phyloP scores from a whole-genome alignment of 2,329 filamentous ascomycete genomes.

The Mycosphaerella arachidis region DNA sequence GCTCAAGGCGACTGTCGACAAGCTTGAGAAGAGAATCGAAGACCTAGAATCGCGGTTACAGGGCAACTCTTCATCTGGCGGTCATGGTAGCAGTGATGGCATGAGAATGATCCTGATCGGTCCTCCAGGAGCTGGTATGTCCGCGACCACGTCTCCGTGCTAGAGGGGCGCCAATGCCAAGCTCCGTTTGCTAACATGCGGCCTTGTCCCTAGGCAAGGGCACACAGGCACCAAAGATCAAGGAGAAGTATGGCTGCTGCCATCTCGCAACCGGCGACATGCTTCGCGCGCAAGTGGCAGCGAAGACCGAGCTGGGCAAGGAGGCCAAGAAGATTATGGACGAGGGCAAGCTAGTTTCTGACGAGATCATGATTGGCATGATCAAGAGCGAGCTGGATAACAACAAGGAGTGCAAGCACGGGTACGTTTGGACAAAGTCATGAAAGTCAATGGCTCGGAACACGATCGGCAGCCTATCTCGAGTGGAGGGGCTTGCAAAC shows the following conservation, averaged over 20 bases:
- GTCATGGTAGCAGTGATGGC: conserved; percentile 50
- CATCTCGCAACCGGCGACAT: conserved; percentile 98
- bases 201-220: conserved; percentile 70
- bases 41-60: conserved; percentile 72
- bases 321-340: conserved; percentile 99
- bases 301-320: conserved; percentile 89
- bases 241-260: conserved; percentile 96
- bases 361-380: conserved; percentile 99
- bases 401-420: conserved; percentile 94
- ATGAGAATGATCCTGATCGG: conserved; percentile 98
- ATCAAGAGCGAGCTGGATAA: conserved; percentile 94
- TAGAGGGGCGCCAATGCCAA: conserved; percentile 4
- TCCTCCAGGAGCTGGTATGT: conserved; percentile 90
- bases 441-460: conserved; percentile 4
- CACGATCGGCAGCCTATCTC: not conserved
- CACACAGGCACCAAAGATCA: conserved; percentile 95
- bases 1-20: conserved; percentile 76
- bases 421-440: conserved; percentile 54
- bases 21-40: conserved; percentile 80
- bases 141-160: not conserved
- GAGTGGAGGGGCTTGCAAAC: no score
- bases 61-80: conserved; percentile 35
- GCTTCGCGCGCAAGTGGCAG: conserved; percentile 95
- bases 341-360: conserved; percentile 91
- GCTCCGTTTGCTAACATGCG: conserved; percentile 9